Evolutionary conservation across 805 yeast genomes (phyloP).

Genomic region (Candida odintsovae): DNA sequence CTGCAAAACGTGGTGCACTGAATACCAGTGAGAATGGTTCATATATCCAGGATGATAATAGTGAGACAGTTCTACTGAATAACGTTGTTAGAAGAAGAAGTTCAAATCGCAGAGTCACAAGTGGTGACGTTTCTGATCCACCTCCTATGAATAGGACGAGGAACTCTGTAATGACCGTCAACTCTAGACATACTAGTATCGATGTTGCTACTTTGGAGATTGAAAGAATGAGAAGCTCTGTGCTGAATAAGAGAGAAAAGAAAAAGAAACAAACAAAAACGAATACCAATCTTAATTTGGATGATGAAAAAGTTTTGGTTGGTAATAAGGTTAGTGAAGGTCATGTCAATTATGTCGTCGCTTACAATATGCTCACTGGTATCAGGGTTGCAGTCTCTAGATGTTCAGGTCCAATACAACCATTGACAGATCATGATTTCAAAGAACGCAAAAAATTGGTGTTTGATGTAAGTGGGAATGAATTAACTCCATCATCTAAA

Average conservation of each 20-base stretch:
- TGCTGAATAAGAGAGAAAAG: slow-evolving; percentile 36
- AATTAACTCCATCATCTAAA: slow-evolving; percentile 86
- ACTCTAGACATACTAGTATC: slow-evolving; percentile 22
- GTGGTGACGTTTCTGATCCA: neutral
- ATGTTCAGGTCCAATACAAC: slow-evolving; percentile 79
- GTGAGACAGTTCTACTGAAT: slow-evolving; percentile 30
- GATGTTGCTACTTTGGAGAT: slow-evolving; percentile 40
- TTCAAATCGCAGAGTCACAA: slow-evolving; percentile 8
- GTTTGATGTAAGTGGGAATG: slow-evolving; percentile 83
- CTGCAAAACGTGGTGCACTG: neutral
- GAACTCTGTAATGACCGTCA: slow-evolving; percentile 16
- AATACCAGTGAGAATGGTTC: slow-evolving; percentile 24
- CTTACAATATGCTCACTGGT: slow-evolving; percentile 96
- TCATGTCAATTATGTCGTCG: slow-evolving; percentile 88
- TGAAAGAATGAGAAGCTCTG: slow-evolving; percentile 43
- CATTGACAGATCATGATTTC: slow-evolving; percentile 68
- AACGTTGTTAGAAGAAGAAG: slow-evolving; percentile 21
- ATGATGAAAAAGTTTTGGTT: slow-evolving; percentile 56
- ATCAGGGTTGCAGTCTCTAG: slow-evolving; percentile 92
- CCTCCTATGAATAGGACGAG: slow-evolving; percentile 2
- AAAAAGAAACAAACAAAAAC: slow-evolving; percentile 33
- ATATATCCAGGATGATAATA: slow-evolving; percentile 29
- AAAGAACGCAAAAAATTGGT: slow-evolving; percentile 68
- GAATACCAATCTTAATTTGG: slow-evolving; percentile 22
- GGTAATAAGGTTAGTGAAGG: slow-evolving; percentile 89